A percentile compares a stretch with the other conserved stretches of the same genome.
phyloP scores from a whole-genome alignment of 179 eudicot genomes.

The Gypsophila paniculata region DNA sequence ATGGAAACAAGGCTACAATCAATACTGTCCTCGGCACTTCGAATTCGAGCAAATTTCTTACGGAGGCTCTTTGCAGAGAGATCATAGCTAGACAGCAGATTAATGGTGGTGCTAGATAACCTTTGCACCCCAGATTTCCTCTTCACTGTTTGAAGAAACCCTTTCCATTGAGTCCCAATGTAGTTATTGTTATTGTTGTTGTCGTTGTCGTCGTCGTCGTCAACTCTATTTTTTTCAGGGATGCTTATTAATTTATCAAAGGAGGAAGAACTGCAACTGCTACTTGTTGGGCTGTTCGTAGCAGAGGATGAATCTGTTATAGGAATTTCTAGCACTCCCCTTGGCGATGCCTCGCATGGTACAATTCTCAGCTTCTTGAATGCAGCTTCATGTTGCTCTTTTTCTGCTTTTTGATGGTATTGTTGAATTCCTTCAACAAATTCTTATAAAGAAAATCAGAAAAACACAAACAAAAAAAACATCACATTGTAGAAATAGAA shows the following conservation, averaged over 20 bases:
- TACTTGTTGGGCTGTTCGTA: constrained; percentile 29
- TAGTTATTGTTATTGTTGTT: not conserved
- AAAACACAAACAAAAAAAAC: not conserved
- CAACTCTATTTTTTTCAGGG: not conserved
- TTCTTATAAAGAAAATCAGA: not conserved
- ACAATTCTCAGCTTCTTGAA: constrained; percentile 1
- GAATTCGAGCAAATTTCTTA: constrained; percentile 46
- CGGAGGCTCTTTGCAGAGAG: constrained; percentile 43
- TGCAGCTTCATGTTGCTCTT: constrained; percentile 13
- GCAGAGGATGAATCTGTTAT: constrained; percentile 37
- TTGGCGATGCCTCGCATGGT: constrained; percentile 45
- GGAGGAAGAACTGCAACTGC: constrained; percentile 29
- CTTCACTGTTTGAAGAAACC: constrained; percentile 43
- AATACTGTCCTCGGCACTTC: constrained; percentile 43
- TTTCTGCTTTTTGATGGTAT: constrained; percentile 22
- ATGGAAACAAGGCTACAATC: constrained; percentile 36
- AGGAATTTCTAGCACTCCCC: constrained; percentile 56
- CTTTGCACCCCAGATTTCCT: constrained; percentile 48
- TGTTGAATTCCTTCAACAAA: constrained; percentile 12
- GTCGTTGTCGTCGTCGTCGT: not conserved
- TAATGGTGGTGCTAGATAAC: constrained; percentile 50
- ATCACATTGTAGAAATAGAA: constrained; percentile 9
- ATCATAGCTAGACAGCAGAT: constrained; percentile 44
- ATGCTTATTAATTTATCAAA: constrained; percentile 16
- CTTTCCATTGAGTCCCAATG: constrained; percentile 45